Base-by-base conservation (phyloP, 176 grass and related monocot species). In the Chloris gayana region DNA sequence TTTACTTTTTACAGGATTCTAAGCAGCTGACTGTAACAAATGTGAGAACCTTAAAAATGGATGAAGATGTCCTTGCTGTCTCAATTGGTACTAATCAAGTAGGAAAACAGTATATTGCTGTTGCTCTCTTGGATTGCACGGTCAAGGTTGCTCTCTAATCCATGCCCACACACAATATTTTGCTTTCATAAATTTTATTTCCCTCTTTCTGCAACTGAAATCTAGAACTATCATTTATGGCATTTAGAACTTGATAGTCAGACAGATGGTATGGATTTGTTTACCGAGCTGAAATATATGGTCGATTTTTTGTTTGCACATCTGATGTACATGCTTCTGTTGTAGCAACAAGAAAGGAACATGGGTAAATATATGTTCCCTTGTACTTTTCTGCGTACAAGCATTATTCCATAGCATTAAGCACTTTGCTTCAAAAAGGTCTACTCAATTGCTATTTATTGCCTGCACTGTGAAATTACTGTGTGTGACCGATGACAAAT, bases 1-100 rank as follows among this genome's bases (percentile, higher is more conserved):
- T 60, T 60, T 60, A 79, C 44, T 67, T 68, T 69, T 86, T 87
- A 56, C 91, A 97, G 95, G 91, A 92, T 31, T 60, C 89, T 69
- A 97, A 88, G 77, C 85, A 92, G 63, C 80, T 97, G 30, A 92
- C 76, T 80, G 85, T 97, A 80, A 87, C 85, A 60, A 97, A 97
- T 68, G 83, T 94, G 70, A 94, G 77, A 73, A 97, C 95, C 76
- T 92, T 97, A 80, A 94, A 97, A 88, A 97, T 97, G 95, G 88
- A 88, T 82, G 95, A 97, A 62, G 92, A 93, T 45, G 91, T 97
- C 31, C 87, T 97, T 75, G 88, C 87, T 62, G 64, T 94, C 18
- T 83, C 87, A 15, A 76, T 97, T 27, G 90, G 58, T 61, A 61
- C 13, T 26, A 29, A 83, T 92, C 91, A 89, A 80, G 24, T 61